These are phyloP conservation scores for Panaeolus cyanescens DNA, from an alignment of 768 basidiomycete genomes.

Conservation along the genomic window DNA sequence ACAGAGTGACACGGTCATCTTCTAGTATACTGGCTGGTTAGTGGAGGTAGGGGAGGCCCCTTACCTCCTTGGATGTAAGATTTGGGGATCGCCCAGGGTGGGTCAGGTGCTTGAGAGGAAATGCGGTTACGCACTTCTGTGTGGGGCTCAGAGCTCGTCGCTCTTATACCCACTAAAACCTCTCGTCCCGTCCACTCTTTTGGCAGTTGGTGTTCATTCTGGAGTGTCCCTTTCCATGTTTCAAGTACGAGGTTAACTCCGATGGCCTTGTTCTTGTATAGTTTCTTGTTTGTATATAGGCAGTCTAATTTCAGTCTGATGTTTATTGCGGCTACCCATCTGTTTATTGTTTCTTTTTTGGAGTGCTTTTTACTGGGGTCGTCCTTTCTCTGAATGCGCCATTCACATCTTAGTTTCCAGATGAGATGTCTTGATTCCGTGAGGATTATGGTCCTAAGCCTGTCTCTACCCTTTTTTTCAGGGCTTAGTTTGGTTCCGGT, in stretches of 20 bases:
- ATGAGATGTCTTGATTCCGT: constrained; percentile 8
- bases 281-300: constrained; percentile 4
- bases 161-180: constrained; percentile 25
- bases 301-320: constrained; percentile 19
- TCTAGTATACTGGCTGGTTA: no score
- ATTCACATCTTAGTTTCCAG: constrained; percentile 11
- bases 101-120: no score
- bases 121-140: no score
- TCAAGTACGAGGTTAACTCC: constrained; percentile 1
- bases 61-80: no score
- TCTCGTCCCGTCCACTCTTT: constrained; percentile 11
- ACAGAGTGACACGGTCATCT: no score
- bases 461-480: not conserved
- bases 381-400: not conserved
- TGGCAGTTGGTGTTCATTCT: constrained; percentile 7
- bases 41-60: no score
- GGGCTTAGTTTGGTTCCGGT: not conserved
- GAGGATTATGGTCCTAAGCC: not conserved
- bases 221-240: constrained; percentile 13
- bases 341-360: constrained; percentile 9
- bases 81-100: no score
- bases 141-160: no score
- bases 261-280: constrained; percentile 4
- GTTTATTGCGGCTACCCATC: constrained; percentile 23
- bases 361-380: not conserved